Conservation (phyloP, 495 filamentous ascomycete species). For the Arthonia radiata region DNA sequence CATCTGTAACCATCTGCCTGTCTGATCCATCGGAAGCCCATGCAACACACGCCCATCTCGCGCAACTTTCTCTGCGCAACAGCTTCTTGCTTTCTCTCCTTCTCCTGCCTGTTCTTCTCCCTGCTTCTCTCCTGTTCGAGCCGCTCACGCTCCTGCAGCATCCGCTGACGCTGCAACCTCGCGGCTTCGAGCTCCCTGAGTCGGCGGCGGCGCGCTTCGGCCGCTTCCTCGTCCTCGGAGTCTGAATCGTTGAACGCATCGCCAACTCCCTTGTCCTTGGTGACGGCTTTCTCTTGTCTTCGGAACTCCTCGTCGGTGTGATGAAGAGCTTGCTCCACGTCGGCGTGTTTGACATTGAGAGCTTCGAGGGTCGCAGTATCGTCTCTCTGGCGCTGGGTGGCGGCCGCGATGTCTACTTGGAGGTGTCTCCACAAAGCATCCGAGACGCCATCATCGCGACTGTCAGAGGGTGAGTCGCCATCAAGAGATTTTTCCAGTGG, state of each 20-base stretch:
- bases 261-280: conserved; percentile 4
- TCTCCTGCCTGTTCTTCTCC: conserved; percentile 10
- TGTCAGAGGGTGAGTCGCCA: too few species aligned
- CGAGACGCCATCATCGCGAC: conserved; percentile 29
- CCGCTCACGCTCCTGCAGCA: conserved; percentile 5
- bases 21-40: conserved; percentile 29
- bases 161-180: conserved; percentile 2
- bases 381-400: conserved; percentile 8
- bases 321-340: too few species aligned
- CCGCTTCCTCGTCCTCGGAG: conserved; percentile 4
- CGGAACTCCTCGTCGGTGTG: too few species aligned
- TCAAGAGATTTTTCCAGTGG: too few species aligned
- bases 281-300: too few species aligned
- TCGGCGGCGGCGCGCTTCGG: conserved; percentile 6
- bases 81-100: conserved; percentile 17
- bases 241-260: conserved; percentile 2
- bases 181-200: conserved; percentile 2
- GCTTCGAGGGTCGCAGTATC: conserved; percentile 2
- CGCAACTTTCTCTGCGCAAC: conserved; percentile 19
- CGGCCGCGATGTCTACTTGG: conserved; percentile 19
- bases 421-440: conserved; percentile 38
- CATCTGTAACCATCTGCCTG: conserved; percentile 26
- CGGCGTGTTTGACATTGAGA: conserved; percentile 2
- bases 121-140: conserved; percentile 15
- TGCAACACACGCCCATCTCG: conserved; percentile 23